Conservation (phyloP, 768 basidiomycete genomes). For the Jaapia argillacea region DNA sequence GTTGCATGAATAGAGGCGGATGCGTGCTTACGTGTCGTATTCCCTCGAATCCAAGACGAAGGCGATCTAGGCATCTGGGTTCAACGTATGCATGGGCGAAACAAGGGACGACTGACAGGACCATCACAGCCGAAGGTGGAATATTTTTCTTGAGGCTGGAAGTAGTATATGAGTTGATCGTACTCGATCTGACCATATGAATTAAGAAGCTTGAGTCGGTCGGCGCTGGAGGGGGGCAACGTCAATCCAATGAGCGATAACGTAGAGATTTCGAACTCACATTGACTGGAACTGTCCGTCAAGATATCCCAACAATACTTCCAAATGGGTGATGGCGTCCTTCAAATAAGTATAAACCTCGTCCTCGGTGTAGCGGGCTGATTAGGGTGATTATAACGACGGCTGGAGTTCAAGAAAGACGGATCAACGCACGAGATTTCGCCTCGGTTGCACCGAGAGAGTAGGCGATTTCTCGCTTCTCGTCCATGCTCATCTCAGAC, state of each 20-base stretch:
- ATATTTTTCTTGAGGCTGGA: conserved; percentile 2
- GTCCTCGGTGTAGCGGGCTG: too few species aligned
- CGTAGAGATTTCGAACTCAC: conserved; percentile 3
- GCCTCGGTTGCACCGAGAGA: neutral
- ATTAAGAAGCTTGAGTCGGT: conserved; percentile 6
- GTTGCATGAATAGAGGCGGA: neutral
- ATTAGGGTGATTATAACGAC: too few species aligned
- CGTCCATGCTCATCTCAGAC: neutral
- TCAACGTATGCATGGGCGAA: neutral
- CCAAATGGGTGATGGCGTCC: conserved; percentile 7
- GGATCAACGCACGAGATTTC: neutral
- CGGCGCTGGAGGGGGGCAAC: conserved; percentile 6
- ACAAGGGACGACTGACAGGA: neutral
- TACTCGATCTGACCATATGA: conserved; percentile 11
- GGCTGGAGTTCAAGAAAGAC: too few species aligned
- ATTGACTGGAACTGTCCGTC: conserved; percentile 10
- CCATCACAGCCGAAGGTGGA: neutral
- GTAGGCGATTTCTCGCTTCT: neutral
- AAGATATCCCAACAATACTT: conserved; percentile 6
- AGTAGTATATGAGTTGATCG: conserved; percentile 10
- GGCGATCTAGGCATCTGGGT: neutral
- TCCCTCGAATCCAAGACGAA: neutral
- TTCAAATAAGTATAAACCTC: too few species aligned
- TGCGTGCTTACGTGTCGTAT: neutral
- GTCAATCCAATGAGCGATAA: neutral